Evolutionary conservation across 768 basidiomycete genomes (phyloP).

Genomic region (Cantharellus anzutake): DNA sequence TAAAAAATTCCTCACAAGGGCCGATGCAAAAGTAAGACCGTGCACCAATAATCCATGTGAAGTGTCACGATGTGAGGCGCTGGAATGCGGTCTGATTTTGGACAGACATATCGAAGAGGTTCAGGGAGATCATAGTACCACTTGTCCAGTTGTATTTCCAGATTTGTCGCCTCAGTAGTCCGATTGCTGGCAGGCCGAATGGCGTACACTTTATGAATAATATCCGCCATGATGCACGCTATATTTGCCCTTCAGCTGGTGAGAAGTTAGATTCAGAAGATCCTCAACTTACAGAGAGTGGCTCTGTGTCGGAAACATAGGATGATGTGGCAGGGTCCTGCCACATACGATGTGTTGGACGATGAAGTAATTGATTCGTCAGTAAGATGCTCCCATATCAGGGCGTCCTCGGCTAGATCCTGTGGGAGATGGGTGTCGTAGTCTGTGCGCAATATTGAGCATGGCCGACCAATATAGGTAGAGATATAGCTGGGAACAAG

Average conservation of each 20-base stretch:
- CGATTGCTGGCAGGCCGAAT: constrained; percentile 12
- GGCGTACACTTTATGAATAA: constrained; percentile 15
- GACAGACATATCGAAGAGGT: constrained; percentile 11
- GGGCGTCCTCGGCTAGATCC: constrained; percentile 16
- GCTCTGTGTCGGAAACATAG: constrained; percentile 10
- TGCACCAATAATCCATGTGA: constrained; percentile 16
- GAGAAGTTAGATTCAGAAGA: background rate
- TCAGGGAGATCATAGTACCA: constrained; percentile 16
- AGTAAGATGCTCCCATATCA: constrained; percentile 12
- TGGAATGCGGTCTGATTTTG: constrained; percentile 10
- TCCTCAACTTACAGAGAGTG: no score
- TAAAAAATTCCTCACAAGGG: constrained; percentile 12
- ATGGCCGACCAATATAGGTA: constrained; percentile 11
- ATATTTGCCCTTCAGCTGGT: background rate
- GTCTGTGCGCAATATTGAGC: constrained; percentile 15
- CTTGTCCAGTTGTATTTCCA: constrained; percentile 15
- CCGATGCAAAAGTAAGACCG: constrained; percentile 16
- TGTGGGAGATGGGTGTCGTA: constrained; percentile 15
- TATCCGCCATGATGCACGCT: constrained; percentile 8
- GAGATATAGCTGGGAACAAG: constrained; percentile 8
- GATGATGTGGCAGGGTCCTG: constrained; percentile 8
- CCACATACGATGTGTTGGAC: background rate
- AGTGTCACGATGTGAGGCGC: constrained; percentile 14
- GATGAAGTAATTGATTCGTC: background rate
- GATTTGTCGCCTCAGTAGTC: constrained; percentile 12